These are phyloP conservation scores for Pleoardoris graminearum DNA, from an alignment of 2,329 filamentous ascomycete genomes.

Conservation along the genomic window DNA sequence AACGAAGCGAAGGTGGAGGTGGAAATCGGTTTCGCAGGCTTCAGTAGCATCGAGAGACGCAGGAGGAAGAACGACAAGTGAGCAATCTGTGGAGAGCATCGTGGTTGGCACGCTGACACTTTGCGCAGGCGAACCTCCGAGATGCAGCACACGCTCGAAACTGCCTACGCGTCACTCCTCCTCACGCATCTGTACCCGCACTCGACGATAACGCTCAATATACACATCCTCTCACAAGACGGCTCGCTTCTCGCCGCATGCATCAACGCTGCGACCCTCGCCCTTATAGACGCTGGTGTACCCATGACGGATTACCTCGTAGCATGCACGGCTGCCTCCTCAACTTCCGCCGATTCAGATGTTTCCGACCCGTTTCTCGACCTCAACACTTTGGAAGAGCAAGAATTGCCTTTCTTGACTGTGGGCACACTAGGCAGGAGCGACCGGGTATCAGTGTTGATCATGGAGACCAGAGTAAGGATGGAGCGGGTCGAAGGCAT, in stretches of 20 bases:
- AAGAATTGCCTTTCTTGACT: constrained; percentile 86
- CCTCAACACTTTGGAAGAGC: constrained; percentile 77
- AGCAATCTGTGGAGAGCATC: constrained; percentile 32
- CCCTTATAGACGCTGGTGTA: constrained; percentile 90
- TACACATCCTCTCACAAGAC: constrained; percentile 88
- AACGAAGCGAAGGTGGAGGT: constrained; percentile 72
- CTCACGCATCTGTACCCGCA: constrained; percentile 90
- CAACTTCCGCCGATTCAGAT: constrained; percentile 52
- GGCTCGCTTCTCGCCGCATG: constrained; percentile 87
- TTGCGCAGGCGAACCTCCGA: constrained; percentile 73
- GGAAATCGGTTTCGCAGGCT: constrained; percentile 82
- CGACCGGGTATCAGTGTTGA: constrained; percentile 75
- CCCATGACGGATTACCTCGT: constrained; percentile 92
- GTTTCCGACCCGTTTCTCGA: constrained; percentile 79
- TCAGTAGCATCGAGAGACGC: constrained; percentile 84
- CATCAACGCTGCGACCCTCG: constrained; percentile 87
- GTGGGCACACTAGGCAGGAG: constrained; percentile 76
- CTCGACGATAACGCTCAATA: constrained; percentile 77
- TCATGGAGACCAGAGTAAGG: constrained; percentile 89
- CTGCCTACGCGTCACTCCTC: constrained; percentile 75
- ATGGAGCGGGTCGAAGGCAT: constrained; percentile 82
- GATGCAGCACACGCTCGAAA: constrained; percentile 76
- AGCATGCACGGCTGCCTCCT: constrained; percentile 84
- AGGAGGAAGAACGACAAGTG: constrained; percentile 79
- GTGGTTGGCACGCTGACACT: neutral